Percentiles rank a stretch among this genome's conserved stretches.
Evolutionary conservation across 495 filamentous ascomycete species (phyloP).

Genomic region (Penicillium bialowiezense): DNA sequence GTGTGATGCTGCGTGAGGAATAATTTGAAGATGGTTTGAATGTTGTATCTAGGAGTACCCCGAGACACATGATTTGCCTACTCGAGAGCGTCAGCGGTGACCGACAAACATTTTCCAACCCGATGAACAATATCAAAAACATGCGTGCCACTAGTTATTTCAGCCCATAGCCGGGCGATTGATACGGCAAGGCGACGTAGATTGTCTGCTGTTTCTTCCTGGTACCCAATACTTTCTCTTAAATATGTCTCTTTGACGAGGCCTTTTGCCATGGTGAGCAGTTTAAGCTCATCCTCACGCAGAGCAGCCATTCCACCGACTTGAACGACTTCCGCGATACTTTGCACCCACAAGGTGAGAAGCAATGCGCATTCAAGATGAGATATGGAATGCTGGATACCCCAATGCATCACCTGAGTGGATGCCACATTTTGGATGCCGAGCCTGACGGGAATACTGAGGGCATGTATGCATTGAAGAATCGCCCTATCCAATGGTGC

Average conservation of each 20-base stretch:
- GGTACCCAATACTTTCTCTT: background rate
- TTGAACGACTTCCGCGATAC: background rate
- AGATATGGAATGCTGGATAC: constrained; percentile 36
- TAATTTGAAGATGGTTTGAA: too few relatives aligned
- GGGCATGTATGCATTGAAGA: constrained; percentile 36
- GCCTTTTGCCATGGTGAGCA: constrained; percentile 5
- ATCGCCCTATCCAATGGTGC: constrained; percentile 27
- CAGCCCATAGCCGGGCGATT: constrained; percentile 4
- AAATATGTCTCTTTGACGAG: constrained; percentile 5
- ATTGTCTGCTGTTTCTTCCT: background rate
- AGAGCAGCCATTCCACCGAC: background rate
- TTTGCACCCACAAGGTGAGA: constrained; percentile 11
- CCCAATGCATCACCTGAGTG: constrained; percentile 37
- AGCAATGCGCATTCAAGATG: constrained; percentile 16
- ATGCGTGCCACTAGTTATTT: constrained; percentile 1
- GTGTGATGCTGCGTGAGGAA: too few relatives aligned
- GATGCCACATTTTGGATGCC: constrained; percentile 34
- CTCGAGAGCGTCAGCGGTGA: constrained; percentile 2
- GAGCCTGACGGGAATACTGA: constrained; percentile 38
- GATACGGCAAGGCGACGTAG: background rate
- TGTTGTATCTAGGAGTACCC: background rate
- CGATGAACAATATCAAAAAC: constrained; percentile 1
- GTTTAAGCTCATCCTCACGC: constrained; percentile 4
- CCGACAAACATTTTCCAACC: background rate
- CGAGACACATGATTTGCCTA: background rate